Base-by-base conservation (phyloP, 164 flowering plant species). In the Protea cynaroides region DNA sequence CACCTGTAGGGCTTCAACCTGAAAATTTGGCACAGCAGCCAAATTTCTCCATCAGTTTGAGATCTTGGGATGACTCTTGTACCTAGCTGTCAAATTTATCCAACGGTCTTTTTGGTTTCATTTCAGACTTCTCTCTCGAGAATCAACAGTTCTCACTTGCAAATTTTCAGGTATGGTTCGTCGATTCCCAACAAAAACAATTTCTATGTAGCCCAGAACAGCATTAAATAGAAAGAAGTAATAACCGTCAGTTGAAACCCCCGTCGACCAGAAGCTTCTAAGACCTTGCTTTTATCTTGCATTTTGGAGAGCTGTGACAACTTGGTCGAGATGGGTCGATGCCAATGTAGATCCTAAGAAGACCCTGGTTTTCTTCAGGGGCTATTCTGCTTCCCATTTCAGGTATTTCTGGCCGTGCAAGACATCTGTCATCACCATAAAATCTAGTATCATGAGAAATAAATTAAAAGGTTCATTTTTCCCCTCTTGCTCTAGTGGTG, bases 261-360 rank as follows among this genome's bases (percentile, higher is more conserved):
- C n/a, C n/a, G n/a, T n/a, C n/a, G n/a, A n/a, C n/a, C n/a, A n/a
- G n/a, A n/a, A n/a, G n/a, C n/a, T n/a, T n/a, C n/a, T n/a, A n/a
- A n/a, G n/a, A n/a, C n/a, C n/a, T n/a, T n/a, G n/a, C n/a, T n/a
- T n/a, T n/a, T n/a, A n/a, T n/a, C n/a, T n/a, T n/a, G 90, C 88
- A 11, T 86, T 70, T 65, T 67, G 70, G 23, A 82, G 44, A 69
- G 90, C 88, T n/a, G 21, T 86, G 51, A 66, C 58, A 0, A 83
- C 88, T 10, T 86, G 90, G 90, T 86, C 68, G 8, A 76, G 69
- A 75, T 86, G 88, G 88, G 71, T 86, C 11, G 85, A 86, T 50
- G 63, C 61, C 25, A 75, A 76, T 43, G 46, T 84, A 22, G 56
- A 83, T 63, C 71, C 75, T 1, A 38, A 7, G 29, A 73, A 69